Evolutionary conservation across 2,329 filamentous ascomycete genomes (phyloP).

Genomic region (Fusarium marasasianum): DNA sequence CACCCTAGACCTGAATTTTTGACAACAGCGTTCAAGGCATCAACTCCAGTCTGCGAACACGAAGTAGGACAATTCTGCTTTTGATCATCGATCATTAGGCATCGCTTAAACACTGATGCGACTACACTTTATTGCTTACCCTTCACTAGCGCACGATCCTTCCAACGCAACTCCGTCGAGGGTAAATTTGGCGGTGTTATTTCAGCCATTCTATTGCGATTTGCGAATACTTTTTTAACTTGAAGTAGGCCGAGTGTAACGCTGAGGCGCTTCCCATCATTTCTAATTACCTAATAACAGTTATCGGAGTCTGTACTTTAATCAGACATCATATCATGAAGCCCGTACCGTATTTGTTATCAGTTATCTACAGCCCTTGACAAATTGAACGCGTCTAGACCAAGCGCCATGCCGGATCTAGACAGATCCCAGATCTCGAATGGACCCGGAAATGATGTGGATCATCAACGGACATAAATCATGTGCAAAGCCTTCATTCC

Average conservation of each 20-base stretch:
- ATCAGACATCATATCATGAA: background rate
- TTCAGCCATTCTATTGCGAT: too few relatives aligned
- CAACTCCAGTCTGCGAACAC: background rate
- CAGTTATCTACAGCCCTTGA: too few relatives aligned
- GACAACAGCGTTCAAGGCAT: background rate
- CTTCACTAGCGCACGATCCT: accelerated
- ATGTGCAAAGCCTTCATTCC: background rate
- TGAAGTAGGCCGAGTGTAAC: accelerated
- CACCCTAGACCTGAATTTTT: background rate
- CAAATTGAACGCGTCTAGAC: accelerated
- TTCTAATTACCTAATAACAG: accelerated
- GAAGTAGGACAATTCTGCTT: accelerated
- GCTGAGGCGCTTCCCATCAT: accelerated
- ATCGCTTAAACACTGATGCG: too few relatives aligned
- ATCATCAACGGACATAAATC: background rate
- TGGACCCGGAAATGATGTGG: background rate
- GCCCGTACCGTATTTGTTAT: background rate
- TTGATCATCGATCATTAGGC: too few relatives aligned
- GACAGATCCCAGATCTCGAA: background rate
- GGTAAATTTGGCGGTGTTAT: too few relatives aligned
- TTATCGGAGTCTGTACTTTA: accelerated
- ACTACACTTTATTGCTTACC: too few relatives aligned
- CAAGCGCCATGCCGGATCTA: background rate
- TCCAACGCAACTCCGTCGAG: too few relatives aligned
- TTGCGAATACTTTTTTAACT: too few relatives aligned